These are phyloP conservation scores for Colletotrichum sp. DNA, from an alignment of 2,329 filamentous ascomycete genomes.

Conservation along the genomic window DNA sequence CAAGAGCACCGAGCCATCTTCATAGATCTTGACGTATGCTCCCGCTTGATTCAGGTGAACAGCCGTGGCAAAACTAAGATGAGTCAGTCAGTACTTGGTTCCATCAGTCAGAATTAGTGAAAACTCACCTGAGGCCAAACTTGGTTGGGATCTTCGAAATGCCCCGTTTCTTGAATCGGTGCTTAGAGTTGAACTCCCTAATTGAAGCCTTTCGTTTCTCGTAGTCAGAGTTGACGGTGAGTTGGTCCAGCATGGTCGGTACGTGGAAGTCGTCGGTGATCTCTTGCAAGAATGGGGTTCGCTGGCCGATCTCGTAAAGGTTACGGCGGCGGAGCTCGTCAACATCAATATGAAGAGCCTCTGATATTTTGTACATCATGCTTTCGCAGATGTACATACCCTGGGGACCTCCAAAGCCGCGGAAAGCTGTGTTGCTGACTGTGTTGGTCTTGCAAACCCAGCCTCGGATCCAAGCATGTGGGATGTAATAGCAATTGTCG, in stretches of 20 bases:
- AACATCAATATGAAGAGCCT: background rate
- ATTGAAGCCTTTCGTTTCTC: background rate
- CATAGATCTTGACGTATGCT: background rate
- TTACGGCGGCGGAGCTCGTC: background rate
- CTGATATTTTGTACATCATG: background rate
- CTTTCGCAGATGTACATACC: background rate
- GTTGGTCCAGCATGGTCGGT: background rate
- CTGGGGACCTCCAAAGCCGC: background rate
- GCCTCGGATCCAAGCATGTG: background rate
- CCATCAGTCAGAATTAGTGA: background rate
- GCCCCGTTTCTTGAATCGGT: background rate
- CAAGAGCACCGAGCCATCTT: background rate
- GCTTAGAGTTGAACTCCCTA: background rate
- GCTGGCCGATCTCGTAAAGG: background rate
- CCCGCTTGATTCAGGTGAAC: background rate
- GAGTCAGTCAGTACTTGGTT: background rate
- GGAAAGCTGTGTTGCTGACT: background rate
- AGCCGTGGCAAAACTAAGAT: background rate
- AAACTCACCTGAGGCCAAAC: background rate
- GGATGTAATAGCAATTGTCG: background rate
- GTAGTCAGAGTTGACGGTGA: background rate
- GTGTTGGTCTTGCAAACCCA: background rate
- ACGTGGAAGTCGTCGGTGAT: background rate
- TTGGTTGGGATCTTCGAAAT: background rate
- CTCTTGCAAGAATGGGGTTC: background rate